Base-by-base conservation (phyloP, 2,329 filamentous ascomycete genomes). In the Cercospora sp. region DNA sequence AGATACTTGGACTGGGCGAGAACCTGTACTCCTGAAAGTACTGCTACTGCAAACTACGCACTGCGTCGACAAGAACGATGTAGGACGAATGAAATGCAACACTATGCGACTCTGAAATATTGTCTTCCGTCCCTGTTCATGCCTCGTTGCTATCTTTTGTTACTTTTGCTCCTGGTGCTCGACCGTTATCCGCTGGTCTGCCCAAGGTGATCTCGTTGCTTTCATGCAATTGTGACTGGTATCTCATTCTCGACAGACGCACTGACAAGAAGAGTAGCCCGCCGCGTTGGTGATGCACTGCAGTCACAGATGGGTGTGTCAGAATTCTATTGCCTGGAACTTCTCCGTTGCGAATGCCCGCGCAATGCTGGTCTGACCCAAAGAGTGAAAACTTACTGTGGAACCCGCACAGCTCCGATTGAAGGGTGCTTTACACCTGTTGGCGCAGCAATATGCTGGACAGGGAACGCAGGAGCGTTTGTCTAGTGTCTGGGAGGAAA, bases 391-490 rank as follows among this genome's bases (percentile, higher is more conserved):
- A 60, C 63, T 60, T 28, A 65, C 63, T 2, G 33, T 60, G 13
- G 63, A 65, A 13, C 58, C 58, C 10, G 63, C 40, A 48, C 63
- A 65, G 30, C 55, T 60, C 40, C 55, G 42, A 48, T 59, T 59
- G 36, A 59, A 60, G 2, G 55, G 63, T 61, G 59, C 36, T 51
- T 60, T 60, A 40, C 63, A 58, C 5, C 57, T 28, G 20, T 65
- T 59, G n/a, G 33, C 30, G 30, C 58, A 65, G 63, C 63, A 65
- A 42, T 65, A 65, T 16, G 63, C 63, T 45, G 63, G 63, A 13
- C 63, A 65, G 3, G 63, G 63, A 0, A 65, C 63, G 57, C 63
- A 65, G 36, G 63, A 65, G 42, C 63, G 63, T 57, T 65, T 65
- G 13, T 65, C 55, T n/a, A 65, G 63, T 26, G 33, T 16, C 59